A percentile compares a stretch with the other conserved stretches of the same genome.
These are phyloP conservation scores for Penicillium bovifimosum DNA, from an alignment of 495 filamentous ascomycete genomes.

Conservation along the genomic window DNA sequence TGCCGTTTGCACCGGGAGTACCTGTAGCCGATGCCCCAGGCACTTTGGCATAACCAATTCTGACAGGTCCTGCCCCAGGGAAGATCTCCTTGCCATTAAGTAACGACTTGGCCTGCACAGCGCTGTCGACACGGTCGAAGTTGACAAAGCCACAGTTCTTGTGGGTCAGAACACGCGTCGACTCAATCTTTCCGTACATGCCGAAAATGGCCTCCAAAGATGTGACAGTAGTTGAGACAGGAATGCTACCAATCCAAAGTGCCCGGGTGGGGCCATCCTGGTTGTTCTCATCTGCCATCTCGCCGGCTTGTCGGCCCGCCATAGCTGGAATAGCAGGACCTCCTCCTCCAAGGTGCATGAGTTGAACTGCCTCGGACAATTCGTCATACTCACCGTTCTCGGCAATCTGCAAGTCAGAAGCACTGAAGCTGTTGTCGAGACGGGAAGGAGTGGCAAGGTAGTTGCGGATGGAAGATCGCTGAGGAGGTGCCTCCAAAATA, in stretches of 20 bases:
- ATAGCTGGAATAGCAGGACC: slow-evolving; percentile 54
- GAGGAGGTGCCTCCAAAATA: slow-evolving; percentile 77
- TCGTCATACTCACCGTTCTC: slow-evolving; percentile 72
- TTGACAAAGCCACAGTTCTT: slow-evolving; percentile 99
- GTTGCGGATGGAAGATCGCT: slow-evolving; percentile 63
- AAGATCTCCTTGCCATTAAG: slow-evolving; percentile 98
- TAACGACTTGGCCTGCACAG: slow-evolving; percentile 75
- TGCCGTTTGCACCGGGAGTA: slow-evolving; percentile 77
- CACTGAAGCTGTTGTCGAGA: slow-evolving; percentile 77
- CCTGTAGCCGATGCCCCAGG: slow-evolving; percentile 71
- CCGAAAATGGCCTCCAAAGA: slow-evolving; percentile 92
- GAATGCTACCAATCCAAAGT: slow-evolving; percentile 95
- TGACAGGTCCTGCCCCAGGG: slow-evolving; percentile 87
- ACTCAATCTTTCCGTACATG: slow-evolving; percentile 83
- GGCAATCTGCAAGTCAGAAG: slow-evolving; percentile 66
- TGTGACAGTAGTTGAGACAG: slow-evolving; percentile 91
- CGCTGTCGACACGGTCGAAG: slow-evolving; percentile 84
- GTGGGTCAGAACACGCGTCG: slow-evolving; percentile 89
- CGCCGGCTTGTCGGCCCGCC: slow-evolving; percentile 36
- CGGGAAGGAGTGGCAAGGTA: slow-evolving; percentile 75
- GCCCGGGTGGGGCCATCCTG: slow-evolving; percentile 88
- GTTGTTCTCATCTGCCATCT: slow-evolving; percentile 61
- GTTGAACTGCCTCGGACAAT: slow-evolving; percentile 68
- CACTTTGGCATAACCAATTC: slow-evolving; percentile 96
- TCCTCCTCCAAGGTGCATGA: slow-evolving; percentile 59